phyloP scores from a whole-genome alignment of 2,329 filamentous ascomycete species.

The Sporothrix variecibatus region DNA sequence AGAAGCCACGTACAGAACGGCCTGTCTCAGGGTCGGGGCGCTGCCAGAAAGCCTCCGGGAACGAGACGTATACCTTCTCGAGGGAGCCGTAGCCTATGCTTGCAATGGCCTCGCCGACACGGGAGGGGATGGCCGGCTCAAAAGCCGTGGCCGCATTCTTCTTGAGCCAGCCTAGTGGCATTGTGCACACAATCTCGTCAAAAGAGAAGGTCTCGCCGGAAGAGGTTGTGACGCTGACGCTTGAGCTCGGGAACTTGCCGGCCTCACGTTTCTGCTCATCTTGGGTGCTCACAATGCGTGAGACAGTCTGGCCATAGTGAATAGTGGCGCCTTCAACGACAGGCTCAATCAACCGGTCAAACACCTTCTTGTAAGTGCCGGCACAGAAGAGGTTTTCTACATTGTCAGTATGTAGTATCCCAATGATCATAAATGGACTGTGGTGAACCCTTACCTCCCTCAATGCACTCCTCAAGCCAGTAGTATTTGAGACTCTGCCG shows the following conservation, averaged over 20 bases:
- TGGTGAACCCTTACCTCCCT: conserved; percentile 55
- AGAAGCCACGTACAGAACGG: conserved; percentile 63
- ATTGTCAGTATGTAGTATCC: conserved; percentile 20
- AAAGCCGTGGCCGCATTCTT: conserved; percentile 58
- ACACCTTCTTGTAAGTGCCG: conserved; percentile 60
- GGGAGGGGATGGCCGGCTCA: conserved; percentile 58
- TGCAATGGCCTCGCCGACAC: conserved; percentile 62
- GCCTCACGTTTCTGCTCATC: conserved; percentile 22
- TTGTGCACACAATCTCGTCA: conserved; percentile 69
- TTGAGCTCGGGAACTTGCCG: conserved; percentile 32
- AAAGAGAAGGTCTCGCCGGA: conserved; percentile 53
- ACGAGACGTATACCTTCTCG: conserved; percentile 67
- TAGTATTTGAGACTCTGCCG: conserved; percentile 74
- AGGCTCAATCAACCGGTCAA: conserved; percentile 60
- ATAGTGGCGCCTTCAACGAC: conserved; percentile 58
- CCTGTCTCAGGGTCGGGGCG: conserved; percentile 41
- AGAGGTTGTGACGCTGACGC: conserved; percentile 49
- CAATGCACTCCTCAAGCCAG: conserved; percentile 76
- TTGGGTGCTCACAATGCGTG: conserved; percentile 44
- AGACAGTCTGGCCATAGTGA: conserved; percentile 51
- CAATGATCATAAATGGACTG: background rate
- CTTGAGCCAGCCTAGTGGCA: conserved; percentile 70
- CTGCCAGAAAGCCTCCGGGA: conserved; percentile 75
- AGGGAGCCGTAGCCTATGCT: conserved; percentile 69
- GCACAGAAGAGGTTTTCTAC: conserved; percentile 62